These are phyloP conservation scores for Exophiala calicioides DNA, from an alignment of 2,329 filamentous ascomycete species.

Conservation along the genomic window DNA sequence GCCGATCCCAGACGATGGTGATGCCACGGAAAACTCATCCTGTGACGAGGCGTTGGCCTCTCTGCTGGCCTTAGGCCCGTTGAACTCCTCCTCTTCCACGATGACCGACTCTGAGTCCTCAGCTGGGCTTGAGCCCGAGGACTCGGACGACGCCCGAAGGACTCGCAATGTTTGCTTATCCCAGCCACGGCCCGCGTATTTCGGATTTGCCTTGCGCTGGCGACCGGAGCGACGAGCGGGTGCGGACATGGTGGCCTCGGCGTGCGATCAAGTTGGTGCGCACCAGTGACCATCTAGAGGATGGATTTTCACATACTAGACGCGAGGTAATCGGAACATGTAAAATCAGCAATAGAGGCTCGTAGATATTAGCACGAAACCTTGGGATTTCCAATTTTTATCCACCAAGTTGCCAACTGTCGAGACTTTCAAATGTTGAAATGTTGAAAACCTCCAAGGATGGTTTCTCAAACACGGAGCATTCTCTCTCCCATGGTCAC, in stretches of 20 bases:
- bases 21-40: slow-evolving; percentile 6
- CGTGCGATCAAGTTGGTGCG: too few relatives aligned
- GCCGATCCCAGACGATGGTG: slow-evolving; percentile 14
- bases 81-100: neutral
- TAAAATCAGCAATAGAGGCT: too few relatives aligned
- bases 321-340: too few relatives aligned
- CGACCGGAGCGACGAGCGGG: slow-evolving; percentile 28
- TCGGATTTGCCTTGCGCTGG: slow-evolving; percentile 27
- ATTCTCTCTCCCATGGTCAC: too few relatives aligned
- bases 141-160: slow-evolving; percentile 26
- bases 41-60: slow-evolving; percentile 1
- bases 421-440: too few relatives aligned
- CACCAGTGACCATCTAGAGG: too few relatives aligned
- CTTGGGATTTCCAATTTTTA: too few relatives aligned
- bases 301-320: too few relatives aligned
- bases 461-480: too few relatives aligned
- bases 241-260: slow-evolving; percentile 15
- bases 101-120: slow-evolving; percentile 2
- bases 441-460: too few relatives aligned
- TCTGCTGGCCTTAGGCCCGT: neutral
- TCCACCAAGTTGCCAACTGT: too few relatives aligned
- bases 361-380: too few relatives aligned
- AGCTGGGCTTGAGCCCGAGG: slow-evolving; percentile 22
- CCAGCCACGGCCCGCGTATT: slow-evolving; percentile 29
- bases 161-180: slow-evolving; percentile 25